These are phyloP conservation scores for Starmerella vaccinii DNA, from an alignment of 805 yeast species.

Conservation along the genomic window DNA sequence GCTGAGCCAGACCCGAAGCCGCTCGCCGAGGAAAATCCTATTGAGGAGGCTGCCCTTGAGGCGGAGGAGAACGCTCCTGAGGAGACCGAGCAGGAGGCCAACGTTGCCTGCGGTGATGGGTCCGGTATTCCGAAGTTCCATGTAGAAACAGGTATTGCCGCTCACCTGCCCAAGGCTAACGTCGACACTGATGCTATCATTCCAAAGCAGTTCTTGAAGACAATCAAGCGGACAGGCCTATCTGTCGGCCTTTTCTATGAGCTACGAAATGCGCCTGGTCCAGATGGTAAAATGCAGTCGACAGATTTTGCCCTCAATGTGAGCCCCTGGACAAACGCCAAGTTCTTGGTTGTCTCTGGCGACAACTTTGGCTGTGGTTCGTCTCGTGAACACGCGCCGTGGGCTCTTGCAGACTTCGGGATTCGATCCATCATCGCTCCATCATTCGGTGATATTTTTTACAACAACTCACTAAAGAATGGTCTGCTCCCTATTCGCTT, in stretches of 20 bases:
- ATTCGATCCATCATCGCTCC: conserved; percentile 94
- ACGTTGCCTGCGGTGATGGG: conserved; percentile 29
- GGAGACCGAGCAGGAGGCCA: conserved; percentile 23
- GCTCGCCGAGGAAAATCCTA: conserved; percentile 43
- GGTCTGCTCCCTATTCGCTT: conserved; percentile 88
- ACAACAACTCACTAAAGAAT: conserved; percentile 93
- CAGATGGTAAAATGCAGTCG: conserved; percentile 47
- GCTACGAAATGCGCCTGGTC: conserved; percentile 57
- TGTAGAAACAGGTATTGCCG: conserved; percentile 74
- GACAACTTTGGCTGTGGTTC: conserved; percentile 99
- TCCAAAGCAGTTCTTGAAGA: conserved; percentile 95
- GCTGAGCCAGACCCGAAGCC: conserved; percentile 45
- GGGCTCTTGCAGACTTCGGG: conserved; percentile 98
- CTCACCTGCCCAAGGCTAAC: conserved; percentile 88
- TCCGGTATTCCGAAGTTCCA: conserved; percentile 66
- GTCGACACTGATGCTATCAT: conserved; percentile 98
- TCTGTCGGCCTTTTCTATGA: conserved; percentile 84
- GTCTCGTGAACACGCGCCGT: conserved; percentile 98
- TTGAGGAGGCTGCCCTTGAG: conserved; percentile 42
- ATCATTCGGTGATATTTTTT: conserved; percentile 95
- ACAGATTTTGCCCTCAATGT: conserved; percentile 90
- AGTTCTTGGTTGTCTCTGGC: conserved; percentile 83
- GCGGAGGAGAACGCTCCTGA: conserved; percentile 32
- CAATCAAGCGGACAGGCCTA: conserved; percentile 94
- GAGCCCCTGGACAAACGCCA: conserved; percentile 68